Evolutionary conservation across 176 grass and related monocot genomes (phyloP), one percentile per base, ranked within the genome.

Genomic region (Avena insularis): DNA sequence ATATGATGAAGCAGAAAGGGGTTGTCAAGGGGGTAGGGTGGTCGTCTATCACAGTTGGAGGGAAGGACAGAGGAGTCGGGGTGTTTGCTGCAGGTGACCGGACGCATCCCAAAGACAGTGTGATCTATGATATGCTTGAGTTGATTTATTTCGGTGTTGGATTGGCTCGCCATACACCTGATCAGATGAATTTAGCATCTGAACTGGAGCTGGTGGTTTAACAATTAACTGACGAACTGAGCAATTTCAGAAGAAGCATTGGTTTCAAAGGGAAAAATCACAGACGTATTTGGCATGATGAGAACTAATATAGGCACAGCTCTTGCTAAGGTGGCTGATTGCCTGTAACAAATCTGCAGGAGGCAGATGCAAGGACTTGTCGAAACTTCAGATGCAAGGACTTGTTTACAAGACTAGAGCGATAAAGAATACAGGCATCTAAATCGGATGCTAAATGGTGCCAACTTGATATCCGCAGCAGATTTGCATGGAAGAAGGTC

Each of bases 31-130:
- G 79, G 4, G 77, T 84, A 33, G 93, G 91, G 25, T 93, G 88
- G 90, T 95, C 93, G 40, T 95, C 81, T 47, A 66, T 94, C 1
- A 73, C 79, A 27, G 92, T 92, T 54, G 87, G 92, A 82, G 78
- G 87, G 21, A 67, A 76, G 5, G 78, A 75, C 17, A 84, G 81
- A 14, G 90, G 87, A 14, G 60, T 80, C 0, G 80, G 84, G 19
- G 80, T 90, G 78, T 94, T 92, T 59, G 85, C 90, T 50, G 85
- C 92, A 49, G 82, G 57, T 60, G 93, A 90, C 29, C 79, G 60
- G 49, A 86, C 82, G 23, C 86, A 90, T 83, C 78, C 81, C 50
- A 62, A 86, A 66, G 61, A 77, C 66, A 78, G 45, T 73, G 82
- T 77, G 14, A 90, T 90, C 23, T 88, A 83, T 17, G 8, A 23